Evolutionary conservation across 2,329 filamentous ascomycete genomes (phyloP).

Genomic region (Fusarium beomiforme): DNA sequence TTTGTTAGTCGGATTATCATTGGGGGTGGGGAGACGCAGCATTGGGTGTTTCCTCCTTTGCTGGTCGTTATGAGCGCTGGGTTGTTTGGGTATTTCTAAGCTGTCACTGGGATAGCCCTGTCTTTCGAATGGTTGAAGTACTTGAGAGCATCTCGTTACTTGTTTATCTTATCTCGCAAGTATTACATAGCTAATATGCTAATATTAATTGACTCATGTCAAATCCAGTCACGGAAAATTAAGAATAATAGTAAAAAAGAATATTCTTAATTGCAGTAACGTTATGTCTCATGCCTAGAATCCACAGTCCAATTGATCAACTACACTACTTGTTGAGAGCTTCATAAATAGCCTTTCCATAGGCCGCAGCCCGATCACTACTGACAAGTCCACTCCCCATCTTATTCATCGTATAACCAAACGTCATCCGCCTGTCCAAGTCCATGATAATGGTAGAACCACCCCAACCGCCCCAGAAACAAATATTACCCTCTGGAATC

Average conservation of each 20-base stretch:
- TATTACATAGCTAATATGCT: too few relatives aligned
- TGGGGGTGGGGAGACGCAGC: slow-evolving; percentile 6
- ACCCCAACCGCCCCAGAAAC: neutral
- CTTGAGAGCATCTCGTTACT: too few relatives aligned
- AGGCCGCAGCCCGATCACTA: neutral
- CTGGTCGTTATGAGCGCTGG: neutral
- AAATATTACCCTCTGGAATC: neutral
- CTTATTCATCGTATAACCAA: slow-evolving; percentile 16
- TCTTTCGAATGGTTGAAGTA: too few relatives aligned
- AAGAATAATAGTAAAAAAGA: too few relatives aligned
- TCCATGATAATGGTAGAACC: slow-evolving; percentile 3
- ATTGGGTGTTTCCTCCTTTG: slow-evolving; percentile 18
- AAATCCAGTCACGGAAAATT: too few relatives aligned
- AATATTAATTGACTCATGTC: too few relatives aligned
- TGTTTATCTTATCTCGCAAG: too few relatives aligned
- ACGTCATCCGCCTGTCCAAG: neutral
- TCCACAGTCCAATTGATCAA: too few relatives aligned
- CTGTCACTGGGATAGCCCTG: too few relatives aligned
- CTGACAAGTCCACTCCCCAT: neutral
- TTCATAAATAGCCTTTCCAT: neutral
- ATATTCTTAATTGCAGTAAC: too few relatives aligned
- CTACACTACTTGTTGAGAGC: neutral
- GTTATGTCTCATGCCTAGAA: too few relatives aligned
- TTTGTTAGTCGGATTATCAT: slow-evolving; percentile 4
- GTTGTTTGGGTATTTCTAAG: slow-evolving; percentile 6